Percentiles rank a stretch among this genome's conserved stretches.
These are phyloP conservation scores for Triglochin maritima DNA, from an alignment of 106 monocot species.

Conservation along the genomic window DNA sequence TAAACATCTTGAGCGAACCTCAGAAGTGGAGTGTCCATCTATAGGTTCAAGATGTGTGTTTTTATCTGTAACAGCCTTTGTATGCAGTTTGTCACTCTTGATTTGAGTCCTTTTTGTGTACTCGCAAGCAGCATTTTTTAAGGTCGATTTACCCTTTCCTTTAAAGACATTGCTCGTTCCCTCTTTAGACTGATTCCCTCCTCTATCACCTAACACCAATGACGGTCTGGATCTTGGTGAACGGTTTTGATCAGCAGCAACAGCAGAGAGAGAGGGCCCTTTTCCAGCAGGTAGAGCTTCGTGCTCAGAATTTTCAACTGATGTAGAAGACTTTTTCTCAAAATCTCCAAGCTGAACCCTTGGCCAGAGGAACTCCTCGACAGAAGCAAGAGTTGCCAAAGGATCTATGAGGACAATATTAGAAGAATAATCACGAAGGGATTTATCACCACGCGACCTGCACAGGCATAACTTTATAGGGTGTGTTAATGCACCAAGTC, in stretches of 20 bases:
- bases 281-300: conserved; percentile 25
- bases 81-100: conserved; percentile 61
- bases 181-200: conserved; percentile 44
- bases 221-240: conserved; percentile 66
- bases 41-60: conserved; percentile 50
- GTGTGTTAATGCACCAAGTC: conserved; percentile 68
- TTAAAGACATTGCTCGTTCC: conserved; percentile 47
- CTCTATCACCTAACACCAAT: conserved; percentile 34
- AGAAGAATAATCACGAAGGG: conserved; percentile 92
- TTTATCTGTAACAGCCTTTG: conserved; percentile 49
- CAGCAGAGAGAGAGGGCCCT: conserved; percentile 33
- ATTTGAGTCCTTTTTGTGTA: conserved; percentile 48
- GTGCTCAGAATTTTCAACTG: conserved; percentile 46
- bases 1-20: too few relatives aligned
- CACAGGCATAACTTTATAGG: conserved; percentile 89
- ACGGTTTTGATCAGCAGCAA: conserved; percentile 36
- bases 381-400: conserved; percentile 74
- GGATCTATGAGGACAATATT: conserved; percentile 96
- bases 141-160: conserved; percentile 84
- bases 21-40: too few relatives aligned
- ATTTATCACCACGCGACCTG: conserved; percentile 81
- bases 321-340: conserved; percentile 39
- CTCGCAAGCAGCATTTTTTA: conserved; percentile 51
- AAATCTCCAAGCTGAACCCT: conserved; percentile 70
- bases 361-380: conserved; percentile 98